These are phyloP conservation scores for Funneliformis mosseae DNA, from an alignment of 192 early-diverging fungal genomes.

Conservation along the genomic window DNA sequence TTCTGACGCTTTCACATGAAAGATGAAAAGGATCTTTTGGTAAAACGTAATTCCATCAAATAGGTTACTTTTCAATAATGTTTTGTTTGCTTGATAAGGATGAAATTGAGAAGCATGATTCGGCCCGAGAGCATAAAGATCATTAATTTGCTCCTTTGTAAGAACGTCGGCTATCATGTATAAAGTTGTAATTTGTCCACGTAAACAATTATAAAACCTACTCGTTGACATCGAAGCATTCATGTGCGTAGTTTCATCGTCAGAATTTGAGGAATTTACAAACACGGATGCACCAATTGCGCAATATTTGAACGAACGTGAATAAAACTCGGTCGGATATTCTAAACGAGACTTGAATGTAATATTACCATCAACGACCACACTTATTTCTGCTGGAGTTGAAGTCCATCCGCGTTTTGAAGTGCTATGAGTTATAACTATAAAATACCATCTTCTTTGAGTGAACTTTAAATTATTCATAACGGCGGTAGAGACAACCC, in stretches of 20 bases:
- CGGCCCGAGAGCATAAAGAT: conserved; percentile 10
- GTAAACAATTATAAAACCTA: conserved; percentile 20
- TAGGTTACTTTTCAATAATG: not conserved
- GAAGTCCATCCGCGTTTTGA: conserved; percentile 22
- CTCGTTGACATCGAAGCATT: not conserved
- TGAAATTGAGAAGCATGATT: conserved; percentile 18
- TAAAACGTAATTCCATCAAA: conserved; percentile 3
- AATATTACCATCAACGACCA: conserved; percentile 22
- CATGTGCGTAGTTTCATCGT: not conserved
- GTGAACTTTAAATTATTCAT: conserved; percentile 28
- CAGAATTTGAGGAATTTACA: not conserved
- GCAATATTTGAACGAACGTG: conserved; percentile 21
- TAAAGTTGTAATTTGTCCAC: conserved; percentile 31
- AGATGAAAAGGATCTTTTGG: conserved; percentile 16
- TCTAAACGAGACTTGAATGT: conserved; percentile 19
- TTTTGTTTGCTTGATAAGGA: not conserved
- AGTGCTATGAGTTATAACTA: conserved; percentile 14
- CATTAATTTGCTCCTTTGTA: conserved; percentile 11
- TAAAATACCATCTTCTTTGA: conserved; percentile 31
- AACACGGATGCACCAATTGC: conserved; percentile 21
- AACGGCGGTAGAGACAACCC: not conserved
- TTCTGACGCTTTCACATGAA: conserved; percentile 29
- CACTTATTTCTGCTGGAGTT: conserved; percentile 11
- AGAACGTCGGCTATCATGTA: conserved; percentile 19
- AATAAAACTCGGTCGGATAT: conserved; percentile 12